Conservation (phyloP, 768 basidiomycete species). For the Sporobolomyces pararoseus region DNA sequence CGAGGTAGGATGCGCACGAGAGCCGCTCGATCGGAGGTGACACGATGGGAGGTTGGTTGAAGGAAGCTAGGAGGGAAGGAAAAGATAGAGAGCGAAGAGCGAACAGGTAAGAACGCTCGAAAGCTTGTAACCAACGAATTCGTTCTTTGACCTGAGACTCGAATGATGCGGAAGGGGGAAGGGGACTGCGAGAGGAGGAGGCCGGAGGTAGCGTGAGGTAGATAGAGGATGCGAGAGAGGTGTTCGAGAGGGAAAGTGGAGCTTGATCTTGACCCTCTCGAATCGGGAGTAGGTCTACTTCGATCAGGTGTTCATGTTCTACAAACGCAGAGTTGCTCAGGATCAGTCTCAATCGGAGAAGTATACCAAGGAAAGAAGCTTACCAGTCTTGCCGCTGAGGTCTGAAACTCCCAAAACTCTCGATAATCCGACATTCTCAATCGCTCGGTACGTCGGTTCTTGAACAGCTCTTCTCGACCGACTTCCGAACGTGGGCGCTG, state of each 20-base stretch:
- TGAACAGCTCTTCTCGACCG: background rate
- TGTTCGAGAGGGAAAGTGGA: slow-evolving; percentile 28
- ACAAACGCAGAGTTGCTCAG: background rate
- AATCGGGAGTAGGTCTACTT: slow-evolving; percentile 58
- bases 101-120: slow-evolving; percentile 57
- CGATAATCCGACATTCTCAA: slow-evolving; percentile 56
- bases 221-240: slow-evolving; percentile 50
- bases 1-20: slow-evolving; percentile 41
- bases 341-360: background rate
- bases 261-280: slow-evolving; percentile 47
- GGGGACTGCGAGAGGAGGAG: slow-evolving; percentile 1
- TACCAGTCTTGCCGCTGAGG: slow-evolving; percentile 48
- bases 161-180: slow-evolving; percentile 19
- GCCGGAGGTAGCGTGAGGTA: slow-evolving; percentile 46
- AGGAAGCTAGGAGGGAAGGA: slow-evolving; percentile 41
- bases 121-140: slow-evolving; percentile 56
- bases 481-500: slow-evolving; percentile 37
- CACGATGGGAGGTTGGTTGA: background rate
- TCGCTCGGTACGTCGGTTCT: slow-evolving; percentile 51
- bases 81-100: slow-evolving; percentile 55
- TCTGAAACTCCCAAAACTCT: slow-evolving; percentile 56
- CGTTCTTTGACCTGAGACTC: slow-evolving; percentile 45
- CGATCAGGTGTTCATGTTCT: slow-evolving; percentile 52
- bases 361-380: slow-evolving; percentile 8
- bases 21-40: background rate